phyloP scores from a whole-genome alignment of 768 basidiomycete species.

The Amanita fuliginea region DNA sequence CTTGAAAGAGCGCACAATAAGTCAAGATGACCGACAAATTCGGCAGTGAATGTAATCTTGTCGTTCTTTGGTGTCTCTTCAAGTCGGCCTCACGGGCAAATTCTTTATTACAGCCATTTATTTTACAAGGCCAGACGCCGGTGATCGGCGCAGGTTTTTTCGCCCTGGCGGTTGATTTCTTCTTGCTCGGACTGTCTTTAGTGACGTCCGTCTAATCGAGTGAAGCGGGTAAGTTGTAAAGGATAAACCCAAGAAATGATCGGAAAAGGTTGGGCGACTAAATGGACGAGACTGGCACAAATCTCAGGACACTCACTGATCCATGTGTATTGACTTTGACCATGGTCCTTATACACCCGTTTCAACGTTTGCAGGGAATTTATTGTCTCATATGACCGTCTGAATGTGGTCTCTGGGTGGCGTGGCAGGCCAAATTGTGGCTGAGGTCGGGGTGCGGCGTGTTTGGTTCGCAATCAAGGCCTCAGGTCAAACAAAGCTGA shows the following conservation, averaged over 20 bases:
- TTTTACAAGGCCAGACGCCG: conserved; percentile 69
- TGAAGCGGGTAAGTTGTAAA: not conserved
- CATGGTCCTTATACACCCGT: conserved; percentile 9
- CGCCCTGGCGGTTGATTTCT: conserved; percentile 14
- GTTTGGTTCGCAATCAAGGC: conserved; percentile 2
- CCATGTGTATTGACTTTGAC: conserved; percentile 15
- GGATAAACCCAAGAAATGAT: not conserved
- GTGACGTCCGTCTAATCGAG: conserved; percentile 16
- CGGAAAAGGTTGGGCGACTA: conserved; percentile 9
- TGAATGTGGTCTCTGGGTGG: not conserved
- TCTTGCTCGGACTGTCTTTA: conserved; percentile 15
- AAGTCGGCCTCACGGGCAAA: conserved; percentile 77
- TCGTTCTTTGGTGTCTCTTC: conserved; percentile 73
- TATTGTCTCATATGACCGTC: conserved; percentile 4
- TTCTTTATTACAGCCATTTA: conserved; percentile 72
- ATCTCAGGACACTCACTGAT: conserved; percentile 14
- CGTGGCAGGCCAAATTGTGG: conserved; percentile 6
- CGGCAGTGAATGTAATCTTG: conserved; percentile 65
- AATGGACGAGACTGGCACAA: not conserved
- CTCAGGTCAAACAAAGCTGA: conserved; percentile 1
- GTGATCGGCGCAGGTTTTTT: conserved; percentile 40
- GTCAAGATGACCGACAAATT: conserved; percentile 42
- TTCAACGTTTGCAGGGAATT: not conserved
- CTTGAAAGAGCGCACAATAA: conserved; percentile 8
- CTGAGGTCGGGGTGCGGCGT: conserved; percentile 5